These are phyloP conservation scores for Kodamaea nitidulidarum DNA, from an alignment of 805 yeast genomes.

Conservation along the genomic window DNA sequence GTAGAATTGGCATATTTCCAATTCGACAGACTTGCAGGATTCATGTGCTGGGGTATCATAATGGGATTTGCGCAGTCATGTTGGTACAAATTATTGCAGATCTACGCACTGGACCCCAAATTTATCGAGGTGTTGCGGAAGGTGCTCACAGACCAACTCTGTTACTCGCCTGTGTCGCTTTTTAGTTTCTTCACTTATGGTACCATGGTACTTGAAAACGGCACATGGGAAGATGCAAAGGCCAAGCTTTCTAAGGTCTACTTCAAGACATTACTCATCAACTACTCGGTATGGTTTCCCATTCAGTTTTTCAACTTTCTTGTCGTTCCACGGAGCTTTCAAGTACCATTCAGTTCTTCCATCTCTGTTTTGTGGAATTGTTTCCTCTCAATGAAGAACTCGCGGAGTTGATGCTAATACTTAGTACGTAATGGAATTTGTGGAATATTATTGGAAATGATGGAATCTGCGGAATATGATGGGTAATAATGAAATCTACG, in stretches of 20 bases:
- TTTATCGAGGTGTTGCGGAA: conserved; percentile 80
- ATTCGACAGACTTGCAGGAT: conserved; percentile 69
- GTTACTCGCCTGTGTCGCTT: conserved; percentile 83
- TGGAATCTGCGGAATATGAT: too few species aligned
- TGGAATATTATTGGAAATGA: too few species aligned
- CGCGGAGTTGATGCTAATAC: conserved; percentile 1
- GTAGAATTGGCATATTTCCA: conserved; percentile 44
- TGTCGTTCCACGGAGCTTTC: conserved; percentile 64
- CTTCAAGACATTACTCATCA: conserved; percentile 60
- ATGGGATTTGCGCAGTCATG: conserved; percentile 80
- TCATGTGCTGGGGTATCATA: conserved; percentile 82
- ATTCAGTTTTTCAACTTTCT: conserved; percentile 75
- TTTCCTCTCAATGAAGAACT: conserved; percentile 65
- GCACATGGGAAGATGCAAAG: conserved; percentile 59
- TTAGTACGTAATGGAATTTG: too few species aligned
- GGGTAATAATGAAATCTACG: too few species aligned
- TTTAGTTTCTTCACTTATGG: conserved; percentile 80
- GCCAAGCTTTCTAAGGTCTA: conserved; percentile 64
- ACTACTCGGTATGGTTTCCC: conserved; percentile 77
- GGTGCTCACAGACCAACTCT: conserved; percentile 83
- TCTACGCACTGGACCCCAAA: conserved; percentile 72
- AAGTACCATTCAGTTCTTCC: conserved; percentile 86
- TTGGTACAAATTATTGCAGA: conserved; percentile 84
- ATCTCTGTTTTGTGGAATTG: conserved; percentile 94
- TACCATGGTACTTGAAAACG: conserved; percentile 73